Evolutionary conservation across 163 green algal species (phyloP), one percentile per base, ranked within the genome.

Genomic region (Volvox carteri): DNA sequence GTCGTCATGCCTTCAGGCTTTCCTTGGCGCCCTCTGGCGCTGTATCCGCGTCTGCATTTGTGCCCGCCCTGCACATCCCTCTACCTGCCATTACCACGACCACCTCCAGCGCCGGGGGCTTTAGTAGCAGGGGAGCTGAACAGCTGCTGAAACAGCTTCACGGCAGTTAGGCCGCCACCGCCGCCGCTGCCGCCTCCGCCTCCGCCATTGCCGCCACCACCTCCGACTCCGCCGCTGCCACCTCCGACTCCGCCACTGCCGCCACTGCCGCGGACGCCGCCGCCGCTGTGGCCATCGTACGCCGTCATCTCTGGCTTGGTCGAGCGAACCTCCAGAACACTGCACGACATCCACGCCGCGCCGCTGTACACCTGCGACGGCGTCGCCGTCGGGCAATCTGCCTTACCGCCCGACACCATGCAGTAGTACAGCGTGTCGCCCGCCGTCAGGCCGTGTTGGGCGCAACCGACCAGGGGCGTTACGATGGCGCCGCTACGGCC

Each of bases 391-490:
- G 67, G 12, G 41, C 54, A 72, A 33, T n/a, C 41, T 2, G 23
- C 78, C 25, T 35, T 21, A 18, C 52, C 77, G 68, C 30, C 78
- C 30, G 28, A 52, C 46, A 77, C 67, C 65, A 74, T 83, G 52
- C 70, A 73, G 44, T 84, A 87, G 39, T 33, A 87, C 48, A 74
- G 33, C 33, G 33, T 44, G 65, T 87, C 81, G 23, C 81, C 81
- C 33, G 41, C 46, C 7, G 30, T 6, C 30, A 39, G 25, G 21
- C 81, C 81, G 48, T 87, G 81, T 35, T 87, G 81, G 42, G 46
- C 68, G 68, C 83, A 88, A 30, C 83, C 81, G 19, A 60, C 12
- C 62, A 88, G 37, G 1, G 39, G 37, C 12, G 83, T 88, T 12
- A 16, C 0, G 25, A 37, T 48, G 37, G 23, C 14, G 35, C 83